These are phyloP conservation scores for Graphiopsis chlorocephala DNA, from an alignment of 2,329 filamentous ascomycete genomes.

Conservation along the genomic window DNA sequence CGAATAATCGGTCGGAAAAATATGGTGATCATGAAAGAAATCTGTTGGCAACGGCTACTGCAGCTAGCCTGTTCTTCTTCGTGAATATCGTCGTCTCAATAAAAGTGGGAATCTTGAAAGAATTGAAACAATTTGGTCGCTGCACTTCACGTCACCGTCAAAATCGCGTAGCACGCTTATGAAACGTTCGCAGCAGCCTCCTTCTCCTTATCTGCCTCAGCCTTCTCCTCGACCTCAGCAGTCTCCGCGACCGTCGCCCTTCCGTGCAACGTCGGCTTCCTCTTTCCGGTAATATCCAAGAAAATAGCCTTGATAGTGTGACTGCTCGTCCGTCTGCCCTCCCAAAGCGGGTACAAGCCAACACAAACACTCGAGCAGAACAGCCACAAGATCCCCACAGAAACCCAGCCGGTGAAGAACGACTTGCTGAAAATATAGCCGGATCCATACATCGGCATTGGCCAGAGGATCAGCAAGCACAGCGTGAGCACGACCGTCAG, in stretches of 20 bases:
- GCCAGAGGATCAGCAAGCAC: conserved; percentile 49
- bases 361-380: conserved; percentile 67
- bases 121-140: neutral
- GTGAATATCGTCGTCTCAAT: neutral
- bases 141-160: neutral
- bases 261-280: conserved; percentile 32
- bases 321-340: conserved; percentile 67
- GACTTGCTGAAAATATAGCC: conserved; percentile 48
- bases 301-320: conserved; percentile 62
- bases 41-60: neutral
- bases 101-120: neutral
- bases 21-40: neutral
- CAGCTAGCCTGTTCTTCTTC: neutral
- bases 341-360: conserved; percentile 76
- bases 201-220: neutral
- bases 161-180: neutral
- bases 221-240: conserved; percentile 9
- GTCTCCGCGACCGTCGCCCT: conserved; percentile 30
- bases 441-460: conserved; percentile 48
- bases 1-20: neutral
- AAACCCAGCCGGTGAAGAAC: conserved; percentile 49
- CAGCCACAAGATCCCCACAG: conserved; percentile 49
- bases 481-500: conserved; percentile 62
- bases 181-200: neutral
- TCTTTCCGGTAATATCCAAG: conserved; percentile 53